Base-by-base conservation (phyloP, 805 yeast genomes). In the Teunomyces stri region DNA sequence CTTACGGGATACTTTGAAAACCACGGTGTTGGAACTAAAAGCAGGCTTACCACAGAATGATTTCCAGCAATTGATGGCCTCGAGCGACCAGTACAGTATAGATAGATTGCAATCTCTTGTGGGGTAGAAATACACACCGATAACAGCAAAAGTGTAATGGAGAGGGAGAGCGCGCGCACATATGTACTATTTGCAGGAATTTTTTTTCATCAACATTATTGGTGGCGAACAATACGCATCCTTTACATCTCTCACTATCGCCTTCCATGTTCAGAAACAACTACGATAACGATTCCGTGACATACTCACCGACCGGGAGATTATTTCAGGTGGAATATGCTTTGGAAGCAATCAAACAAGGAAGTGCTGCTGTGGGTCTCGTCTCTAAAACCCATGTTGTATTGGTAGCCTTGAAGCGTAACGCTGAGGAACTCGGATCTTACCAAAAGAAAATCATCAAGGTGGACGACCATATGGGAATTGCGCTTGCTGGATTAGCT, bases 231-330 rank as follows among this genome's bases (percentile, higher is more conserved):
- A 37, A 34, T 22, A 37, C 29, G 25, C n/a, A 20, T 6, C 13
- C 16, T 37, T 12, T 7, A 25, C 27, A 25, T 7, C 27, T 37
- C n/a, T 22, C 40, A 12, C 40, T 9, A 36, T 7, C 39, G 3
- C 21, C 20, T 18, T 6, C 25, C 16, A 62, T 63, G 99, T 94
- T 94, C 67, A 89, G 99, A 79, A 94, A 94, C 73, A 94, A 95
- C 61, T 94, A 94, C 79, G 99, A 94, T 69, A 95, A 96, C 78
- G 99, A 94, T 69, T 85, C 98, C 41, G 96, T 94, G 49, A 94
- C 99, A 11, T 94, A 89, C 72, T 92, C 98, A 29, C 96, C 96
- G 47, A 89, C 96, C 4, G 96, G 96, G 4, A 80, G 96, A 57
- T 80, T 89, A 50, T 90, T 89, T 71, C 96, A 89, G 69, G 87